phyloP scores from a whole-genome alignment of 176 grass and related monocot genomes.

The Carex scoparia region DNA sequence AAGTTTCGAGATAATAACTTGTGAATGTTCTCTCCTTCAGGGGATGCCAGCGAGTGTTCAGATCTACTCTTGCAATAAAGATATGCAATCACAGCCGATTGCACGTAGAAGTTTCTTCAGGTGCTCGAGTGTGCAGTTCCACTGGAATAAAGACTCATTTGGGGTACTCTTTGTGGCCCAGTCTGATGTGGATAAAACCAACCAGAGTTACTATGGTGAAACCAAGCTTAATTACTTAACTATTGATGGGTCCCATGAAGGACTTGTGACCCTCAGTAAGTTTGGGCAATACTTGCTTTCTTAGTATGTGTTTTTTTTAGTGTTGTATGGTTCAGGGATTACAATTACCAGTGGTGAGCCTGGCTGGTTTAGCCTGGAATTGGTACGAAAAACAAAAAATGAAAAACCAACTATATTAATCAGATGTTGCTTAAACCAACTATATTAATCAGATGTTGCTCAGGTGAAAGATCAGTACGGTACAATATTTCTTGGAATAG shows the following conservation, averaged over 20 bases:
- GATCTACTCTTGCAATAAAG: conserved; percentile 78
- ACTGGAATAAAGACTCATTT: conserved; percentile 70
- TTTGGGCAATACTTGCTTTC: not conserved
- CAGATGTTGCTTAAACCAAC: not conserved
- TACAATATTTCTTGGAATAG: not conserved
- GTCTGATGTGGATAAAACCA: conserved; percentile 91
- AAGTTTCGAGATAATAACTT: conserved; percentile 17
- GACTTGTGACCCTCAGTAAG: conserved; percentile 86
- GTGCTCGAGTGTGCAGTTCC: conserved; percentile 69
- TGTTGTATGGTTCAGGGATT: not conserved
- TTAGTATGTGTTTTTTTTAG: not conserved
- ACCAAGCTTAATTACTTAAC: conserved; percentile 92
- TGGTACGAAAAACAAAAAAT: not conserved
- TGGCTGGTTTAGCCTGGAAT: not conserved
- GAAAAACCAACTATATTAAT: not conserved
- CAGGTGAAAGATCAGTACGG: not conserved
- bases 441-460: not conserved
- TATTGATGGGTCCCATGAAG: conserved; percentile 78
- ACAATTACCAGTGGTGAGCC: not conserved
- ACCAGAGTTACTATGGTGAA: conserved; percentile 99
- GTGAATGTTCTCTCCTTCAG: conserved; percentile 23
- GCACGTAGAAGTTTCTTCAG: conserved; percentile 84
- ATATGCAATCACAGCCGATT: conserved; percentile 68
- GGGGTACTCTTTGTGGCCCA: conserved; percentile 80
- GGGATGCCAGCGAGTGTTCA: conserved; percentile 78